phyloP scores from a whole-genome alignment of 2,329 filamentous ascomycete species.

The Rhexocercosporidium sp. region DNA sequence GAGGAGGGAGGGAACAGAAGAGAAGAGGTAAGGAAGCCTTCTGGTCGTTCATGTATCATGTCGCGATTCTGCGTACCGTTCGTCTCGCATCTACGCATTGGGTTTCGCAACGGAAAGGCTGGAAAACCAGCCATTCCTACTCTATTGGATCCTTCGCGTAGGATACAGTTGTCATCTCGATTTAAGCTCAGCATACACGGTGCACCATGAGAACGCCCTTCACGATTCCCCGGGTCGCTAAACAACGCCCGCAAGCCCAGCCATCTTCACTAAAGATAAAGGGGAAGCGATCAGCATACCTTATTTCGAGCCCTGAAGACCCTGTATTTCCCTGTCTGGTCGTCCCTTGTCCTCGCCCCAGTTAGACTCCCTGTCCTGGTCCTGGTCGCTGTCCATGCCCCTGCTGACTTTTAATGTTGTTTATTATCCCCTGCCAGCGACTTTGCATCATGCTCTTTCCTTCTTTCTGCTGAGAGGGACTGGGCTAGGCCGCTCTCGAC shows the following conservation, averaged over 20 bases:
- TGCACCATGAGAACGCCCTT: conserved; percentile 7
- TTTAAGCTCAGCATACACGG: conserved; percentile 6
- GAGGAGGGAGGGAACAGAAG: not conserved
- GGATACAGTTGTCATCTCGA: not conserved
- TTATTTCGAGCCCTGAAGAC: conserved; percentile 27
- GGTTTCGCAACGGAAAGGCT: not conserved
- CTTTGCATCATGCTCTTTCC: conserved; percentile 6
- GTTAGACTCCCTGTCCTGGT: not conserved
- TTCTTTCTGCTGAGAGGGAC: not conserved
- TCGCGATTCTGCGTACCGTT: not conserved
- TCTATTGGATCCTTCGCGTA: not conserved
- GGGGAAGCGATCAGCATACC: conserved; percentile 32
- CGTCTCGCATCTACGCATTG: not conserved
- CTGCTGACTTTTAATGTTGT: not conserved
- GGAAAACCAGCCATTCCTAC: not conserved
- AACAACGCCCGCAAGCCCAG: conserved; percentile 8
- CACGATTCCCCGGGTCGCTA: conserved; percentile 8
- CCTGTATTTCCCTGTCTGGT: conserved; percentile 5
- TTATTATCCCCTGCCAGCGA: not conserved
- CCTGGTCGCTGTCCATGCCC: too few relatives aligned
- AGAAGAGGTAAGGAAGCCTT: not conserved
- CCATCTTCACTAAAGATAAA: conserved; percentile 15
- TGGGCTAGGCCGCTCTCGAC: not conserved
- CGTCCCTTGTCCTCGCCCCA: not conserved
- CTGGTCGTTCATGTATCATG: not conserved